Conservation (phyloP, 257 asterid genomes). For the Linaria vulgaris region DNA sequence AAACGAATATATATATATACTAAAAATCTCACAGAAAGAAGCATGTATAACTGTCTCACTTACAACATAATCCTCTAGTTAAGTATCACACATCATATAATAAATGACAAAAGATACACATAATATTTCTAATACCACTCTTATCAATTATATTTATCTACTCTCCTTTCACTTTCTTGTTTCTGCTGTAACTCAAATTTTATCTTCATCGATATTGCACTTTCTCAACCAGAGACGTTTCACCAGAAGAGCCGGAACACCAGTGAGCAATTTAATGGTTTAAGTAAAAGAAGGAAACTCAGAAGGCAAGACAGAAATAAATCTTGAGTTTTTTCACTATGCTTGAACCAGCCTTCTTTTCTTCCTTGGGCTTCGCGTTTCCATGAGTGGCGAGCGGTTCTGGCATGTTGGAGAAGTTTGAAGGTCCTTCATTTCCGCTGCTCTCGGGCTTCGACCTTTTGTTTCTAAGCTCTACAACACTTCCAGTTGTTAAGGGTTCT, state of each 20-base stretch:
- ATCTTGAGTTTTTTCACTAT: constrained; percentile 43
- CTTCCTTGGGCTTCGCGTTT: constrained; percentile 17
- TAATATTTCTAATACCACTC: background rate
- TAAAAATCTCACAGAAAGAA: too few species aligned
- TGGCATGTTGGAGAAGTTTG: constrained; percentile 12
- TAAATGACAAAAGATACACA: too few species aligned
- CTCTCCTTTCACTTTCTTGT: background rate
- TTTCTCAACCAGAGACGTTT: background rate
- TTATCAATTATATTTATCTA: background rate
- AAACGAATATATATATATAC: too few species aligned
- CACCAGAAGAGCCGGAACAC: background rate
- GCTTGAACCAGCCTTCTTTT: constrained; percentile 36
- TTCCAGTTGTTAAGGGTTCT: constrained; percentile 5
- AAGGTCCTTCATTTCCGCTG: constrained; percentile 35
- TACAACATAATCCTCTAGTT: too few species aligned
- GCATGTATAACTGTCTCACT: too few species aligned
- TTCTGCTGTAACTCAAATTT: constrained; percentile 11
- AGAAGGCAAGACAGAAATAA: constrained; percentile 53
- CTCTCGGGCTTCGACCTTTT: constrained; percentile 37
- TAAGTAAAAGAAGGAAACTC: constrained; percentile 1
- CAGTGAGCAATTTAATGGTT: background rate
- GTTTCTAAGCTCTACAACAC: constrained; percentile 20
- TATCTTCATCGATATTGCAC: too few species aligned
- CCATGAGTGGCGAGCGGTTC: constrained; percentile 23
- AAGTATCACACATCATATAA: too few species aligned